A percentile compares a stretch with the other conserved stretches of the same genome.
Conservation (phyloP, 495 filamentous ascomycete genomes). For the Podospora conica region DNA sequence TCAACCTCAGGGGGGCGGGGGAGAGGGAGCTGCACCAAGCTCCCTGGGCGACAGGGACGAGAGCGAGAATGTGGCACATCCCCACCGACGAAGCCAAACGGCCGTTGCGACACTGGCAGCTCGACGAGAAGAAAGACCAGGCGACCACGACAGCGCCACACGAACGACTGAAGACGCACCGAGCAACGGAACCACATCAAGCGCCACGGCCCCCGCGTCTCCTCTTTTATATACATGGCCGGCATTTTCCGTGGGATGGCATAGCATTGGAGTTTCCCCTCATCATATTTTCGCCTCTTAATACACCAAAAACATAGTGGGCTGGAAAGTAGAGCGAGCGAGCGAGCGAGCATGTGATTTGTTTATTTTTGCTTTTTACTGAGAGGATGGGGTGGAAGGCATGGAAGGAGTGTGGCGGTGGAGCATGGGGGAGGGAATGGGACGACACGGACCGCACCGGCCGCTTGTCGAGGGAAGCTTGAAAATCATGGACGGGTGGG, state of each 20-base stretch:
- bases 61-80: not conserved
- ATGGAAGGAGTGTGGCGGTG: not conserved
- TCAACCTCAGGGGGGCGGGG: too few relatives aligned
- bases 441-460: not conserved
- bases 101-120: not conserved
- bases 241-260: not conserved
- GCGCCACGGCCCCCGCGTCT: not conserved
- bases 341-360: not conserved
- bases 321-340: not conserved
- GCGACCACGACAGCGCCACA: not conserved
- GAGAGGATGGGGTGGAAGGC: not conserved
- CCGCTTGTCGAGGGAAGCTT: not conserved
- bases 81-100: not conserved
- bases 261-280: conserved; percentile 12
- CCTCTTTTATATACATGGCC: not conserved
- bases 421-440: not conserved
- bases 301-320: not conserved
- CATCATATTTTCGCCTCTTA: not conserved
- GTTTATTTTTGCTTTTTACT: not conserved
- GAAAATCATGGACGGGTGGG: not conserved
- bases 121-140: not conserved
- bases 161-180: not conserved
- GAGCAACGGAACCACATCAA: not conserved
- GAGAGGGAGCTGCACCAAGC: too few relatives aligned
- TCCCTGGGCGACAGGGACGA: not conserved